A percentile compares a stretch with the other conserved stretches of the same genome.
Conservation (phyloP, 805 yeast genomes). For the Ogataea nonfermentans region DNA sequence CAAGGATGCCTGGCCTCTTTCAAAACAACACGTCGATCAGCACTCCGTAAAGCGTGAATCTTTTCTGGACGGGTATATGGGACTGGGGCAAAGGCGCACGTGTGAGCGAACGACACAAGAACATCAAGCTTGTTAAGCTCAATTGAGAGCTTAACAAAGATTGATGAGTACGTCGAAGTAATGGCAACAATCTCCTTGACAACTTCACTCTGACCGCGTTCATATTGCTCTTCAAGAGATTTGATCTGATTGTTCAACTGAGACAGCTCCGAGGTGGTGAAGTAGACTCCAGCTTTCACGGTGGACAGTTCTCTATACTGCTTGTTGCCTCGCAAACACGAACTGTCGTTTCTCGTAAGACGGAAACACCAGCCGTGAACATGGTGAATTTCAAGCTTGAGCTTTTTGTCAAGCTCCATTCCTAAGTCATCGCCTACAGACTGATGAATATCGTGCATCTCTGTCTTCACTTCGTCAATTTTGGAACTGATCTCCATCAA, state of each 20-base stretch:
- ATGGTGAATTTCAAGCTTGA: conserved; percentile 84
- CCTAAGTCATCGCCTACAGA: conserved; percentile 70
- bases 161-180: conserved; percentile 76
- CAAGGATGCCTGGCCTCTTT: conserved; percentile 92
- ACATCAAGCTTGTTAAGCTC: conserved; percentile 79
- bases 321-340: conserved; percentile 62
- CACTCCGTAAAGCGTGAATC: conserved; percentile 51
- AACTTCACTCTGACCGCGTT: conserved; percentile 69
- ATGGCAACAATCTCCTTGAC: conserved; percentile 82
- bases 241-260: conserved; percentile 57
- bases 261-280: conserved; percentile 69
- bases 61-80: conserved; percentile 71
- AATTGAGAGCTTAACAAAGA: conserved; percentile 65
- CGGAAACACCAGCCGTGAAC: conserved; percentile 94
- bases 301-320: conserved; percentile 80
- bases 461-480: conserved; percentile 51
- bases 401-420: conserved; percentile 82
- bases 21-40: conserved; percentile 50
- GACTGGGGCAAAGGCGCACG: conserved; percentile 74
- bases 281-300: conserved; percentile 92
- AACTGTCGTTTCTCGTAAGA: conserved; percentile 85
- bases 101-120: conserved; percentile 79
- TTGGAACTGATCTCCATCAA: conserved; percentile 58
- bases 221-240: conserved; percentile 64
- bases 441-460: conserved; percentile 59